A percentile compares a stretch with the other conserved stretches of the same genome.
These are phyloP conservation scores for Epichloe coenophiala DNA, from an alignment of 2,329 filamentous ascomycete species.

Conservation along the genomic window DNA sequence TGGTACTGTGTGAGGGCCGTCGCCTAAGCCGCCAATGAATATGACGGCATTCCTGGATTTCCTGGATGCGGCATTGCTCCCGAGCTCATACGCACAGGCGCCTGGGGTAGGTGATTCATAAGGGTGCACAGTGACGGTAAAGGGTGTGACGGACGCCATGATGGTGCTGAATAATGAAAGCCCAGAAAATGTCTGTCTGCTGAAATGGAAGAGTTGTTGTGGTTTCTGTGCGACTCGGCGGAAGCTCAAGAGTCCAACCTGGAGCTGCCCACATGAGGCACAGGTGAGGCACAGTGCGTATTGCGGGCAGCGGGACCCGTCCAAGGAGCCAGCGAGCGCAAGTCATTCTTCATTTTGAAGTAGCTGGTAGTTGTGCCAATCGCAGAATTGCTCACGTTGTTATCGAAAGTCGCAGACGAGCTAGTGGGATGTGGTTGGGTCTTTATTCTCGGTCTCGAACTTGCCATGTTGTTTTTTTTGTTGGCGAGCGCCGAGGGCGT, in stretches of 20 bases:
- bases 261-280: background rate
- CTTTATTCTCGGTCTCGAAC: no score
- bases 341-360: no score
- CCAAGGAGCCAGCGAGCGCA: no score
- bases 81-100: constrained; percentile 34
- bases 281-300: background rate
- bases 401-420: no score
- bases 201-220: background rate
- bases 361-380: no score
- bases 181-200: background rate
- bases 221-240: background rate
- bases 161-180: background rate
- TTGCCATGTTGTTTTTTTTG: no score
- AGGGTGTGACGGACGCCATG: constrained; percentile 21
- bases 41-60: constrained; percentile 49
- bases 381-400: no score
- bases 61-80: constrained; percentile 20
- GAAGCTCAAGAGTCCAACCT: background rate
- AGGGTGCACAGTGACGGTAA: constrained; percentile 31
- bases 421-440: no score
- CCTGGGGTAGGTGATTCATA: constrained; percentile 27
- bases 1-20: constrained; percentile 52
- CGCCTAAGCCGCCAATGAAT: constrained; percentile 57
- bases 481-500: no score
- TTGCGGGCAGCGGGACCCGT: background rate